Evolutionary conservation across 345 rosid species (phyloP).

Genomic region (Pugionium cornutum): DNA sequence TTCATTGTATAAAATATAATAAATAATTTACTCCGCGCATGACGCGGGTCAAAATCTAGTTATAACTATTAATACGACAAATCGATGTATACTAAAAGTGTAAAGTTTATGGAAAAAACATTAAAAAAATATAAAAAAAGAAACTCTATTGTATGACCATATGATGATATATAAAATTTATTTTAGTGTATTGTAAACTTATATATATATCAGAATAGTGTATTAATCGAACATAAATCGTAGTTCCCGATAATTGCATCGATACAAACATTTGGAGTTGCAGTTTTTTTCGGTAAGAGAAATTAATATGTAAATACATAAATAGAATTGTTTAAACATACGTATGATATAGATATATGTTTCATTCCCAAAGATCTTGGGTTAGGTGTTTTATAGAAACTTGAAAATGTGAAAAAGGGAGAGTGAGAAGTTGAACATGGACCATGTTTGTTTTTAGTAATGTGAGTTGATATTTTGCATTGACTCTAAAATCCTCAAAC

Average conservation of each 20-base stretch:
- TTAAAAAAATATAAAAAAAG: too few relatives aligned
- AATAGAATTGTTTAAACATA: background rate
- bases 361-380: slow-evolving; percentile 12
- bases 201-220: too few relatives aligned
- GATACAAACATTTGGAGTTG: too few relatives aligned
- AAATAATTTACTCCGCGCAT: too few relatives aligned
- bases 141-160: background rate
- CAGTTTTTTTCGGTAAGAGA: too few relatives aligned
- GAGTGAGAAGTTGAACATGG: slow-evolving; percentile 21
- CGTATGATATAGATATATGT: slow-evolving; percentile 8
- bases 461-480: slow-evolving; percentile 37
- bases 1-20: too few relatives aligned
- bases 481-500: slow-evolving; percentile 23
- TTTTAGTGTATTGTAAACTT: background rate
- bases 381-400: slow-evolving; percentile 16
- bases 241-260: background rate
- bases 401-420: slow-evolving; percentile 19
- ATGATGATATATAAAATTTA: background rate
- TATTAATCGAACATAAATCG: background rate
- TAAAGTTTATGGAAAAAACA: too few relatives aligned
- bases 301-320: background rate
- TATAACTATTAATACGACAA: too few relatives aligned
- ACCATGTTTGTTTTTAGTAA: slow-evolving; percentile 28
- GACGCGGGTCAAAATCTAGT: too few relatives aligned
- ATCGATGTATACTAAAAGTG: too few relatives aligned